A percentile compares a stretch with the other conserved stretches of the same genome.
Conservation (phyloP, 305 asterid genomes). For the Stenogyne calaminthoides region DNA sequence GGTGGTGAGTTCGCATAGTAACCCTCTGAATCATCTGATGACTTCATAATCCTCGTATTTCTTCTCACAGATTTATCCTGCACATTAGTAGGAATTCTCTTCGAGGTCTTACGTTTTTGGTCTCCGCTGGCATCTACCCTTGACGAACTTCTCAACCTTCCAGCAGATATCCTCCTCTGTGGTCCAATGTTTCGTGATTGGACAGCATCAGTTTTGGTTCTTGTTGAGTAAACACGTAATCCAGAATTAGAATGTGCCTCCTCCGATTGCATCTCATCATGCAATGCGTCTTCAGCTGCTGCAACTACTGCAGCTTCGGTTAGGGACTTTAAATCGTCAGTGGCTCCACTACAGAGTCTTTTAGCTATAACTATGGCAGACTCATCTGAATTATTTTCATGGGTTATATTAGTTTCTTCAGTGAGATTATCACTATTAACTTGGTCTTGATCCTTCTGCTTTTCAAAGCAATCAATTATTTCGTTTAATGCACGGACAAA, state of each 20-base stretch:
- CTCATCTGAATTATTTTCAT: conserved; percentile 50
- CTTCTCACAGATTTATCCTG: conserved; percentile 53
- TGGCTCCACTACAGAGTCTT: conserved; percentile 37
- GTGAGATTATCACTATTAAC: conserved; percentile 36
- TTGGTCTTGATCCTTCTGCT: conserved; percentile 58
- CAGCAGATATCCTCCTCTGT: conserved; percentile 49
- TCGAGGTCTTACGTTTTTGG: conserved; percentile 39
- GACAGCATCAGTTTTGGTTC: conserved; percentile 50
- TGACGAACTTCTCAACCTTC: conserved; percentile 58
- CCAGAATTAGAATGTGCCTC: conserved; percentile 48
- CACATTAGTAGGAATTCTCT: conserved; percentile 33
- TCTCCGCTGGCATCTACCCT: conserved; percentile 39
- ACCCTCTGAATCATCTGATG: conserved; percentile 58
- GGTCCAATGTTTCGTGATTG: conserved; percentile 42
- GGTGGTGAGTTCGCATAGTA: conserved; percentile 43
- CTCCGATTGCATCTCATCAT: conserved; percentile 46
- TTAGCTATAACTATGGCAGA: conserved; percentile 37
- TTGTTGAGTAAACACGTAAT: conserved; percentile 45
- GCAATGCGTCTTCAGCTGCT: conserved; percentile 50
- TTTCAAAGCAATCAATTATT: conserved; percentile 76
- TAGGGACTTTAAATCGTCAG: conserved; percentile 46
- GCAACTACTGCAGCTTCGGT: conserved; percentile 63
- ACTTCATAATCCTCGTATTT: conserved; percentile 42
- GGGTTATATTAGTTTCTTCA: conserved; percentile 40
- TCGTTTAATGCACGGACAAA: conserved; percentile 85